Evolutionary conservation across 164 flowering plant genomes (phyloP).

Genomic region (Nelumbo lutea): DNA sequence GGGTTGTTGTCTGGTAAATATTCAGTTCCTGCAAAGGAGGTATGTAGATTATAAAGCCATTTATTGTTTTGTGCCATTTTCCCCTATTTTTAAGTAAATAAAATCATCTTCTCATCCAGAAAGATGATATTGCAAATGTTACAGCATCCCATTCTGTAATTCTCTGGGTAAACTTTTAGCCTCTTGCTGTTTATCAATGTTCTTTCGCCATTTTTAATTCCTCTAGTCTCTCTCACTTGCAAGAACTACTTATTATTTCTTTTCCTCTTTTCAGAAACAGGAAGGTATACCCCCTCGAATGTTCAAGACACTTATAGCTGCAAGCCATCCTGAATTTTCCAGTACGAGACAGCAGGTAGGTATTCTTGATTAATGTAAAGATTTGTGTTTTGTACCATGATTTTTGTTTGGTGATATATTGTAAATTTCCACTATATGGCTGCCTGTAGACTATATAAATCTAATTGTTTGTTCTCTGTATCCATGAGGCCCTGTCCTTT

Average conservation of each 20-base stretch:
- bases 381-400: neutral
- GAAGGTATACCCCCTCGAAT: slow-evolving; percentile 88
- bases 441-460: too few relatives aligned
- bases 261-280: slow-evolving; percentile 53
- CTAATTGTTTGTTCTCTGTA: too few relatives aligned
- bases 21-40: slow-evolving; percentile 68
- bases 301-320: slow-evolving; percentile 88
- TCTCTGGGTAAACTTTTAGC: slow-evolving; percentile 12
- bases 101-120: slow-evolving; percentile 31
- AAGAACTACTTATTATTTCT: neutral
- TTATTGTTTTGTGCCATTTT: neutral
- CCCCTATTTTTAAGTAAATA: slow-evolving; percentile 3
- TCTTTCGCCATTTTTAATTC: neutral
- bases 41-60: slow-evolving; percentile 16
- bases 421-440: neutral
- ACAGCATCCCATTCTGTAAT: slow-evolving; percentile 44
- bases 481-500: too few relatives aligned
- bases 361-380: neutral
- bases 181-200: slow-evolving; percentile 4
- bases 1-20: slow-evolving; percentile 95
- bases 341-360: slow-evolving; percentile 92
- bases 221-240: neutral
- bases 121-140: slow-evolving; percentile 33
- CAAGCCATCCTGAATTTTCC: slow-evolving; percentile 81
- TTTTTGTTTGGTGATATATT: neutral